phyloP scores from a whole-genome alignment of 2,329 filamentous ascomycete species.

The Aspergillus persii region DNA sequence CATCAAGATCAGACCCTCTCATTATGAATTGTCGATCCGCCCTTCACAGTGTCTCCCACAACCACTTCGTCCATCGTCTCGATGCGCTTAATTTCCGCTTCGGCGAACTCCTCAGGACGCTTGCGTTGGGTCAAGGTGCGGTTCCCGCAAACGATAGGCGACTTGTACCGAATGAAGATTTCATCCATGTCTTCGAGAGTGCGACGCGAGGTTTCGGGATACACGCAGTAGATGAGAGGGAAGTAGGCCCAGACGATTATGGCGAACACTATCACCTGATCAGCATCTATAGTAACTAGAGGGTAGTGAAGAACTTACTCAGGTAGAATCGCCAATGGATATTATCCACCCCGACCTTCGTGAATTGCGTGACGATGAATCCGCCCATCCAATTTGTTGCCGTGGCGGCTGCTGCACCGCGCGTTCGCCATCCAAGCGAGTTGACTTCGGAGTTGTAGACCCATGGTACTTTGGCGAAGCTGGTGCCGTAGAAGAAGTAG shows the following conservation, averaged over 20 bases:
- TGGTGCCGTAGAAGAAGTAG: conserved; percentile 2
- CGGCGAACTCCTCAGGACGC: background rate
- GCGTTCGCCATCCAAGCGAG: background rate
- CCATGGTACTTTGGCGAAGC: conserved; percentile 1
- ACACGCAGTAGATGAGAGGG: background rate
- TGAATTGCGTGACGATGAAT: conserved; percentile 1
- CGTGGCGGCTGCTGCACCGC: background rate
- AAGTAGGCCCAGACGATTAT: conserved; percentile 2
- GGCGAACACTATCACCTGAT: background rate
- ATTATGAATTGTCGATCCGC: background rate
- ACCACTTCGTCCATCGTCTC: background rate
- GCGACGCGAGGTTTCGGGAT: background rate
- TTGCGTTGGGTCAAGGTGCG: background rate
- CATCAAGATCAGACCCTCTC: background rate
- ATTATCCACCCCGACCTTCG: background rate
- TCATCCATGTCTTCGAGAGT: conserved; percentile 3
- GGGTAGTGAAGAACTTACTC: background rate
- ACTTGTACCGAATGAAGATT: background rate
- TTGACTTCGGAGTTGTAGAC: conserved; percentile 1
- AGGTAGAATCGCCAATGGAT: conserved; percentile 1
- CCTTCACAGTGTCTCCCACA: background rate
- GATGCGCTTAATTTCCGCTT: background rate
- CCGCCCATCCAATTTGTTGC: conserved; percentile 1
- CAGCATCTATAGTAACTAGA: background rate
- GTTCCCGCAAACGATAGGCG: background rate